Base-by-base conservation (phyloP, 2,329 filamentous ascomycete species). In the Trichoderma sp. region DNA sequence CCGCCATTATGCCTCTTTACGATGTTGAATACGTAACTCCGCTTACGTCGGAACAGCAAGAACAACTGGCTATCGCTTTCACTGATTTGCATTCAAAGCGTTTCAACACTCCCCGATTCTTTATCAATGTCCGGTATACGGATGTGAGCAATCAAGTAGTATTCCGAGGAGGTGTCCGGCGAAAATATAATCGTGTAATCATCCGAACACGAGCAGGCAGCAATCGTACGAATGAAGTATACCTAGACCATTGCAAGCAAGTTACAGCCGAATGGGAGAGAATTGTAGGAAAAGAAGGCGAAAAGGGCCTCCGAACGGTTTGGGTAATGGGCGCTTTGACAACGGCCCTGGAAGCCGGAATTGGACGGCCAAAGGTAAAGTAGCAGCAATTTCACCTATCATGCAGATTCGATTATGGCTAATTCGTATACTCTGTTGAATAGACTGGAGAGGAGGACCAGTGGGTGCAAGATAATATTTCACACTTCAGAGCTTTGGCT, bases 111-210 rank as follows among this genome's bases (percentile, higher is more conserved):
- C 66, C 57, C 3, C 53, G 43, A 5, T 68, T 40, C 24, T 68
- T 68, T n/a, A 49, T 68, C 33, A 68, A 68, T 19, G 58, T 68
- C 24, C 66, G 66, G 13, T 68, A 55, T 37, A 68, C 58, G 11
- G 58, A 68, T 57, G 66, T 43, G 11, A 56, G 35, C n/a, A 21
- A 21, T 8, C 66, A 68, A 33, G 58, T 68, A 5, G 66, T 68
- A 21, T 68, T 68, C 31, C 66, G 66, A 14, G 66, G 66, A 8
- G 66, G 66, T 3, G 24, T 68, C 4, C 58, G 21, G n/a, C 19
- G 66, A 52, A 63, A 35, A 27, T 68, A 68, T 43, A 68, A 68
- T 33, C 66, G 66, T 10, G 27, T 56, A 16, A 49, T 68, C 35
- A 59, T 68, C 33, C 58, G 66, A 33, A 68, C 66, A 6, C 66